A percentile compares a stretch with the other conserved stretches of the same genome.
Evolutionary conservation across 2,329 filamentous ascomycete genomes (phyloP).

Genomic region (Domatiomyces globalis): DNA sequence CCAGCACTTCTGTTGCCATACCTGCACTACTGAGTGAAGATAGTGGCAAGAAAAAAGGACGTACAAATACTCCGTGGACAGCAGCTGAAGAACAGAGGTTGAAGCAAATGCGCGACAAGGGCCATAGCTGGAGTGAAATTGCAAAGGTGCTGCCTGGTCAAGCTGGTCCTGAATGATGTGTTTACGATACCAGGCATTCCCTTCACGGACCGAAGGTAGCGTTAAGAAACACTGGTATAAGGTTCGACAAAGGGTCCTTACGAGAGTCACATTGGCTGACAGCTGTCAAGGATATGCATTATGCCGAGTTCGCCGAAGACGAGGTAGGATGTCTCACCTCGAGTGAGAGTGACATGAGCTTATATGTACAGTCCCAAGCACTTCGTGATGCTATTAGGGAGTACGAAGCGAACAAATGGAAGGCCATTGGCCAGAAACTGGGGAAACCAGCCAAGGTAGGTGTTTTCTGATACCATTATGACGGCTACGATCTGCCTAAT

Average conservation of each 20-base stretch:
- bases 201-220: conserved; percentile 82
- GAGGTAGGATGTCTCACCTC: conserved; percentile 44
- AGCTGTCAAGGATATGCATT: conserved; percentile 76
- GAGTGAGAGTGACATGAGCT: background rate
- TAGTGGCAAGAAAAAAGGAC: conserved; percentile 58
- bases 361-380: conserved; percentile 25
- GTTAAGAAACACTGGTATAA: conserved; percentile 99
- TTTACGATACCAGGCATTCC: conserved; percentile 55
- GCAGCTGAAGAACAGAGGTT: conserved; percentile 82
- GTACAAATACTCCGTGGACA: conserved; percentile 98
- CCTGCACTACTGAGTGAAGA: conserved; percentile 12
- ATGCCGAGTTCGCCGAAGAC: conserved; percentile 94
- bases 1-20: conserved; percentile 8
- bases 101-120: conserved; percentile 86
- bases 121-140: conserved; percentile 94
- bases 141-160: conserved; percentile 54
- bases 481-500: conserved; percentile 1
- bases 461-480: conserved; percentile 5
- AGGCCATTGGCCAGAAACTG: conserved; percentile 88
- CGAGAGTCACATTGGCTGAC: conserved; percentile 17
- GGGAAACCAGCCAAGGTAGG: conserved; percentile 89
- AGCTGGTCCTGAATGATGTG: conserved; percentile 15
- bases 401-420: conserved; percentile 98
- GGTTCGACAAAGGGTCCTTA: conserved; percentile 34
- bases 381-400: conserved; percentile 92